Conservation (phyloP, 306 rosid genomes). For the Castanospermum australe region DNA sequence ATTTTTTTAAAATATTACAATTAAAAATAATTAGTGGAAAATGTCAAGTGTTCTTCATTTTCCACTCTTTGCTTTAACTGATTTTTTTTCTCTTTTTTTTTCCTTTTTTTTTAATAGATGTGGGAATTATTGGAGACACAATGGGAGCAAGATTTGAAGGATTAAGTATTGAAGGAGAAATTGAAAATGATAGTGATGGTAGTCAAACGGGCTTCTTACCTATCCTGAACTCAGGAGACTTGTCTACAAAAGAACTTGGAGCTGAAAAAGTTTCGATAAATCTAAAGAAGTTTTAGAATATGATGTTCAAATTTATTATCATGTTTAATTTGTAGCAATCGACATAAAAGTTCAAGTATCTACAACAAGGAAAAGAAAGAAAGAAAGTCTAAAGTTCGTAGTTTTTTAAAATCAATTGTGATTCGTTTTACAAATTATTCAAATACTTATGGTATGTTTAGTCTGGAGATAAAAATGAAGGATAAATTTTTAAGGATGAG, state of each 20-base stretch:
- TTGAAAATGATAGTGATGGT: conserved; percentile 66
- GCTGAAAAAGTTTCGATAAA: conserved; percentile 4
- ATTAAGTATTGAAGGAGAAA: conserved; percentile 64
- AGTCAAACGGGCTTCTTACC: conserved; percentile 59
- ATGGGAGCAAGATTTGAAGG: conserved; percentile 47
- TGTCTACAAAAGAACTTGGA: conserved; percentile 29
- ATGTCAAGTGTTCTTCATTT: background rate
- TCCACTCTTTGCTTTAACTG: background rate
- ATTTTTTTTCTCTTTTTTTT: background rate
- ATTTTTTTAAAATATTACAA: too few relatives aligned
- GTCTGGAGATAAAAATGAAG: too few relatives aligned
- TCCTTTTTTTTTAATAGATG: conserved; percentile 14
- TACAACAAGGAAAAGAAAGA: background rate
- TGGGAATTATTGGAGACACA: conserved; percentile 41
- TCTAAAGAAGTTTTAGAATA: conserved; percentile 13
- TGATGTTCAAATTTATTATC: background rate
- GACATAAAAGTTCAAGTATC: background rate
- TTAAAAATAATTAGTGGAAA: too few relatives aligned
- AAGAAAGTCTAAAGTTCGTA: background rate
- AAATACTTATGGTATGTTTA: too few relatives aligned
- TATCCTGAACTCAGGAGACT: conserved; percentile 27
- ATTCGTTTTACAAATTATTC: background rate
- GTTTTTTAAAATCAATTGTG: too few relatives aligned
- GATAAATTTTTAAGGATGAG: too few relatives aligned
- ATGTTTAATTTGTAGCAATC: background rate